Percentiles rank a stretch among this genome's conserved stretches.
These are phyloP conservation scores for Chlamydomonas sp. DNA, from an alignment of 139 green algal species.

Conservation along the genomic window DNA sequence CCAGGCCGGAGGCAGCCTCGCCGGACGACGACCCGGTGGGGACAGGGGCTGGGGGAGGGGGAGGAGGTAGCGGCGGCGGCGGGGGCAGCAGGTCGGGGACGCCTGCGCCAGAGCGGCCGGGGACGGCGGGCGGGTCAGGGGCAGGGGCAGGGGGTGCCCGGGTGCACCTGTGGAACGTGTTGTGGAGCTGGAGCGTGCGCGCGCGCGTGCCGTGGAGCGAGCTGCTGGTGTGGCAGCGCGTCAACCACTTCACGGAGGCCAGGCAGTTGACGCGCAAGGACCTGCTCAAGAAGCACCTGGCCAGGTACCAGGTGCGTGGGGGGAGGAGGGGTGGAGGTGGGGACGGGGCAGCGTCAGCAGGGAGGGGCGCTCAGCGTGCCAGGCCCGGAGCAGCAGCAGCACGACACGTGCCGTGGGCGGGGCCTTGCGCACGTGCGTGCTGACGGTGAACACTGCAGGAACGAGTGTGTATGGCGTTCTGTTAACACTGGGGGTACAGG, in stretches of 20 bases:
- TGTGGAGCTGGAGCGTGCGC: constrained; percentile 58
- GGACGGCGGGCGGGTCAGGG: background rate
- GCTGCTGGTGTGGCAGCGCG: constrained; percentile 62
- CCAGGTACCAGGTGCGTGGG: constrained; percentile 47
- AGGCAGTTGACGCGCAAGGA: constrained; percentile 70
- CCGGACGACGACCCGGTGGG: constrained; percentile 8
- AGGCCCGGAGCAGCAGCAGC: too few species aligned
- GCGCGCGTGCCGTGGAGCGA: constrained; percentile 37
- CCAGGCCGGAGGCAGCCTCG: constrained; percentile 10
- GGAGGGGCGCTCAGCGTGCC: too few species aligned
- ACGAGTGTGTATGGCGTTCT: too few species aligned
- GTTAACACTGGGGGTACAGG: too few species aligned
- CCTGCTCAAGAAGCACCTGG: constrained; percentile 64
- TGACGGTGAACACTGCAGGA: too few species aligned
- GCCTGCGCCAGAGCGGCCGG: background rate
- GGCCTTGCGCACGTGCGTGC: too few species aligned
- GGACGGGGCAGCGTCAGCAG: background rate
- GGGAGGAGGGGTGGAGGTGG: background rate
- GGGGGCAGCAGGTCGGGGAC: constrained; percentile 15
- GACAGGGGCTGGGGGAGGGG: background rate
- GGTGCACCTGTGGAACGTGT: constrained; percentile 52
- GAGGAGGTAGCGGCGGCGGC: background rate
- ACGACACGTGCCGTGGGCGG: too few species aligned
- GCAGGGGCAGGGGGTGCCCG: background rate
- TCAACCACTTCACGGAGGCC: constrained; percentile 68